These are phyloP conservation scores for Spatholobus suberectus DNA, from an alignment of 306 rosid genomes.

Conservation along the genomic window DNA sequence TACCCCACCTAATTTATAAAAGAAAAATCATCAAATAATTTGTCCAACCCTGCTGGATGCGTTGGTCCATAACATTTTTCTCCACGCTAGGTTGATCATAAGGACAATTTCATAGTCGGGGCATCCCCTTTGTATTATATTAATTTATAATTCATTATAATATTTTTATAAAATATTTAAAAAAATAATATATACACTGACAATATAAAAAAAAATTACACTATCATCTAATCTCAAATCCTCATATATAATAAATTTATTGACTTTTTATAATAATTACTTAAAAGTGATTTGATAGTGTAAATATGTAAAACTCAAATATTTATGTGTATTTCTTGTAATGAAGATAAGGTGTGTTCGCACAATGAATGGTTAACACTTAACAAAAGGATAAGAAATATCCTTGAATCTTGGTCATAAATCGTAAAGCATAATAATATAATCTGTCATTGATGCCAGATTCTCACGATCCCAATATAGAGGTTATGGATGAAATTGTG, in stretches of 20 bases:
- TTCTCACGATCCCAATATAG: background rate
- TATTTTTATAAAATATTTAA: background rate
- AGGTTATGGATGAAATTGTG: background rate
- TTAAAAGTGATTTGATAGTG: no score
- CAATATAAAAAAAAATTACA: no score
- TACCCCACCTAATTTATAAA: background rate
- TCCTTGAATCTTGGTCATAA: conserved; percentile 1
- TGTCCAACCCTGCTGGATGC: background rate
- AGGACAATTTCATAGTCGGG: background rate
- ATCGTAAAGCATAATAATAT: background rate
- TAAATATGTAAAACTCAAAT: background rate
- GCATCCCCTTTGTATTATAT: background rate
- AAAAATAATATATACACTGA: no score
- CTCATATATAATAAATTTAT: no score
- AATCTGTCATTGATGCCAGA: background rate
- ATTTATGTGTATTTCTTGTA: background rate
- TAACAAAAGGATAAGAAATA: background rate
- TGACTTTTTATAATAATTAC: no score
- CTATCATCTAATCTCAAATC: no score
- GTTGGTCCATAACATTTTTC: background rate
- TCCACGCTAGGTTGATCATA: background rate
- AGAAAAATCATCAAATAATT: background rate
- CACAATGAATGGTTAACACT: background rate
- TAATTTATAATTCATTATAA: background rate
- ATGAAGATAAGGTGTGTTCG: background rate